These are phyloP conservation scores for Fagopyrum esculentum DNA, from an alignment of 148 eudicot genomes.

Conservation along the genomic window DNA sequence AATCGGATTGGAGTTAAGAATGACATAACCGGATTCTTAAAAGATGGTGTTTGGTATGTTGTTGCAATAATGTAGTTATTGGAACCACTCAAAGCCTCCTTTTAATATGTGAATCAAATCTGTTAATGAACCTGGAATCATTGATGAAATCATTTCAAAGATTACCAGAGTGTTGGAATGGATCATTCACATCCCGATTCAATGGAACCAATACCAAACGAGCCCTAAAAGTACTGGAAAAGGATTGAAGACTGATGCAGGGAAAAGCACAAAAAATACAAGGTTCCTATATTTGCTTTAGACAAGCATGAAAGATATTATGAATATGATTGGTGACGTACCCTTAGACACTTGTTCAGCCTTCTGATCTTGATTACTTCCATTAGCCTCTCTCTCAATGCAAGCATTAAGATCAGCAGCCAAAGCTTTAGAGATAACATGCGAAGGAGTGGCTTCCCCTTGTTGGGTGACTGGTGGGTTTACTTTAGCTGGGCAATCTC, in stretches of 20 bases:
- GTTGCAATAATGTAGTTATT: too few relatives aligned
- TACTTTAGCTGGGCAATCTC: slow-evolving; percentile 3
- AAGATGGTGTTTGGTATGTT: too few relatives aligned
- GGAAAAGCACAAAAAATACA: background rate
- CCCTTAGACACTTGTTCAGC: slow-evolving; percentile 11
- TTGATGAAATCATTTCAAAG: too few relatives aligned
- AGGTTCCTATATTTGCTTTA: background rate
- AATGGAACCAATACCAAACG: too few relatives aligned
- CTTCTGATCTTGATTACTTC: slow-evolving; percentile 10
- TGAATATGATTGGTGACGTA: background rate
- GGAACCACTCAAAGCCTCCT: too few relatives aligned
- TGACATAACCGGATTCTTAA: too few relatives aligned
- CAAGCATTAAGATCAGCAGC: background rate
- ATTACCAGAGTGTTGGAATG: too few relatives aligned
- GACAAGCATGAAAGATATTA: background rate
- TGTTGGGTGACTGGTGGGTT: background rate
- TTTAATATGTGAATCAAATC: too few relatives aligned
- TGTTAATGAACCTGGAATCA: too few relatives aligned
- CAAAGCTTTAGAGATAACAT: background rate
- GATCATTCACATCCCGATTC: too few relatives aligned
- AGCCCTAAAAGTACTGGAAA: background rate
- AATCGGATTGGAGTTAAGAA: too few relatives aligned
- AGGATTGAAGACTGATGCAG: background rate
- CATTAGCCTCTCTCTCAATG: background rate
- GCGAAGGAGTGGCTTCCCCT: slow-evolving; percentile 8